Conservation (phyloP, 2,329 filamentous ascomycete species). For the Albifimbria verrucaria region DNA sequence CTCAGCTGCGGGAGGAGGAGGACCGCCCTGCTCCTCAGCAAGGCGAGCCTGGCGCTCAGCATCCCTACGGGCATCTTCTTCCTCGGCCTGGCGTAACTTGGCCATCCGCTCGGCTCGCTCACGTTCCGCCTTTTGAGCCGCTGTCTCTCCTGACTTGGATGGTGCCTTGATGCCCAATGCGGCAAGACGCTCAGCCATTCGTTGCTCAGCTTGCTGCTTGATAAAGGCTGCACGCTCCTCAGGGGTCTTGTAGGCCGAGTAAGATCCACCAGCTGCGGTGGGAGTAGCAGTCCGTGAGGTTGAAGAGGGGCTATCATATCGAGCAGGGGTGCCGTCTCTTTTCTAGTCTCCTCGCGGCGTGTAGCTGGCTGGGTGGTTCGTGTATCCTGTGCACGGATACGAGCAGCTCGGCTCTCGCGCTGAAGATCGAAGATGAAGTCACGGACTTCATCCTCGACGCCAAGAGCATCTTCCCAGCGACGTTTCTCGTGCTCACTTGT, state of each 20-base stretch:
- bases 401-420: conserved; percentile 74
- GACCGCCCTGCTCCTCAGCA: conserved; percentile 69
- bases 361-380: conserved; percentile 40
- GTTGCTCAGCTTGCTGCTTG: conserved; percentile 93
- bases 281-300: conserved; percentile 48
- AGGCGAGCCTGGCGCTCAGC: conserved; percentile 80
- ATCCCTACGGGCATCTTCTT: conserved; percentile 87
- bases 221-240: conserved; percentile 95
- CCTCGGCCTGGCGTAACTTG: conserved; percentile 84
- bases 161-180: conserved; percentile 88
- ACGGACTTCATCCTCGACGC: conserved; percentile 93
- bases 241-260: conserved; percentile 81
- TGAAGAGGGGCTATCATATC: conserved; percentile 50
- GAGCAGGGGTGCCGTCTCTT: conserved; percentile 37
- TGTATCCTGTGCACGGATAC: conserved; percentile 60
- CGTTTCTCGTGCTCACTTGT: conserved; percentile 85
- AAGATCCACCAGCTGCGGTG: conserved; percentile 58
- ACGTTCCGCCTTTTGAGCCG: conserved; percentile 81
- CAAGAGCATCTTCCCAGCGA: conserved; percentile 92
- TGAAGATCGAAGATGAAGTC: conserved; percentile 98
- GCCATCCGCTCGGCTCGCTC: conserved; percentile 85
- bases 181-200: conserved; percentile 93
- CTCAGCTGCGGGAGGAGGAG: conserved; percentile 54
- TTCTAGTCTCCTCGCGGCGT: conserved; percentile 40
- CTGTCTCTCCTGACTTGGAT: conserved; percentile 72